Evolutionary conservation across 1,284 basidiomycete species (phyloP).

Genomic region (Psilocybe mexicana): DNA sequence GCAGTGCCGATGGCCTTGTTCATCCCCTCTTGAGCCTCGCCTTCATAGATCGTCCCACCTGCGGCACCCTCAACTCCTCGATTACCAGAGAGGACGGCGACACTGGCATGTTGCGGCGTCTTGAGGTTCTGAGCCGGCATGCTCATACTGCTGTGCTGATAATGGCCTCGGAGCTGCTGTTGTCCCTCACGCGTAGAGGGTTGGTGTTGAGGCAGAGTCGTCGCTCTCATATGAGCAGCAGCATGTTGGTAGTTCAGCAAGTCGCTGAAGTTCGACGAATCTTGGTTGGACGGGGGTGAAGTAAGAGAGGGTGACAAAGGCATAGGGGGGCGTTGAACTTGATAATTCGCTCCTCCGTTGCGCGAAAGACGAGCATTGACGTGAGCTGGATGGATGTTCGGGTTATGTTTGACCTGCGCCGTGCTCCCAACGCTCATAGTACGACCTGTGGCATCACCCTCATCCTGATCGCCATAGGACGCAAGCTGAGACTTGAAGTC

Average conservation of each 20-base stretch:
- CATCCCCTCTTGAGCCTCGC: slow-evolving; percentile 11
- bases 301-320: slow-evolving; percentile 16
- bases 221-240: slow-evolving; percentile 40
- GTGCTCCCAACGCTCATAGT: slow-evolving; percentile 2
- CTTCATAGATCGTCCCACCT: slow-evolving; percentile 21
- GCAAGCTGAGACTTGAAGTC: slow-evolving; percentile 11
- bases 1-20: not conserved
- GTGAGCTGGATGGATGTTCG: slow-evolving; percentile 17
- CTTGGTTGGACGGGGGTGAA: slow-evolving; percentile 13
- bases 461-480: not conserved
- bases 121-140: slow-evolving; percentile 30
- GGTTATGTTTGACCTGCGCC: slow-evolving; percentile 11
- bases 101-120: slow-evolving; percentile 32
- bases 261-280: slow-evolving; percentile 20
- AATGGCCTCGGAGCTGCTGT: slow-evolving; percentile 32
- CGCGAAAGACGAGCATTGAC: slow-evolving; percentile 20
- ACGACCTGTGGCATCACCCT: not conserved
- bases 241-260: slow-evolving; percentile 30
- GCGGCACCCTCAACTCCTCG: slow-evolving; percentile 14
- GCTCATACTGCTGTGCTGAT: slow-evolving; percentile 46
- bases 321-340: slow-evolving; percentile 17
- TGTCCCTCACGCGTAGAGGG: slow-evolving; percentile 22
- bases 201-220: slow-evolving; percentile 39
- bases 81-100: slow-evolving; percentile 22
- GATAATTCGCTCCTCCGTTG: slow-evolving; percentile 12